A percentile compares a stretch with the other conserved stretches of the same genome.
Evolutionary conservation across 176 grass and related monocot genomes (phyloP).

Genomic region (Hsuehochloa calcarea): DNA sequence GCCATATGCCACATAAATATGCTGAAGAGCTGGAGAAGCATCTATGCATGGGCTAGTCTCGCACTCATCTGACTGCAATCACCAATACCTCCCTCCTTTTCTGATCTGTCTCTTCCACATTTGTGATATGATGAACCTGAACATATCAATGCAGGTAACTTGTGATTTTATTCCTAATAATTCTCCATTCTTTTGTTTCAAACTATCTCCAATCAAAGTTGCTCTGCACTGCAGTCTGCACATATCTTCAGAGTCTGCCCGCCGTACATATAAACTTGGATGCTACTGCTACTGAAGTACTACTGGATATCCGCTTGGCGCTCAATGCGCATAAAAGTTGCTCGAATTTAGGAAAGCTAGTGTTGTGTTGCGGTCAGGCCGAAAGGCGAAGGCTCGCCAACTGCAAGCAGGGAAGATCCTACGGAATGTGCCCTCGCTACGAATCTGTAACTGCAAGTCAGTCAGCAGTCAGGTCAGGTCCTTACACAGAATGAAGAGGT

Average conservation of each 20-base stretch:
- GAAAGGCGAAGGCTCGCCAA: slow-evolving; percentile 5
- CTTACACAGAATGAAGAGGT: background rate
- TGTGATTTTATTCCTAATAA: background rate
- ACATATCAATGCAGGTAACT: background rate
- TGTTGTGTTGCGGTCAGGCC: background rate
- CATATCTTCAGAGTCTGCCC: background rate
- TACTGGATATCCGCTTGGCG: background rate
- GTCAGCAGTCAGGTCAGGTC: background rate
- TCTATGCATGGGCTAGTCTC: background rate
- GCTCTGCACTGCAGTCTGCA: background rate
- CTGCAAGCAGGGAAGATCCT: slow-evolving; percentile 11
- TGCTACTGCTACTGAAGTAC: background rate
- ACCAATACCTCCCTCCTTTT: background rate
- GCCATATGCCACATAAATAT: slow-evolving; percentile 19
- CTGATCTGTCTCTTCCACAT: background rate
- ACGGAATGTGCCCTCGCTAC: slow-evolving; percentile 25
- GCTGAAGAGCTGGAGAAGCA: background rate
- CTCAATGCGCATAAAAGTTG: slow-evolving; percentile 2
- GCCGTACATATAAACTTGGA: background rate
- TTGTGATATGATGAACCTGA: background rate
- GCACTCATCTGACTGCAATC: background rate
- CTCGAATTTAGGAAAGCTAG: slow-evolving; percentile 25
- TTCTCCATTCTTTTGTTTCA: background rate
- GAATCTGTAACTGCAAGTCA: too few species aligned
- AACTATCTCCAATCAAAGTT: background rate